Percentiles rank a stretch among this genome's conserved stretches.
phyloP scores from a whole-genome alignment of 305 asterid species.

The Fraxinus sp. region DNA sequence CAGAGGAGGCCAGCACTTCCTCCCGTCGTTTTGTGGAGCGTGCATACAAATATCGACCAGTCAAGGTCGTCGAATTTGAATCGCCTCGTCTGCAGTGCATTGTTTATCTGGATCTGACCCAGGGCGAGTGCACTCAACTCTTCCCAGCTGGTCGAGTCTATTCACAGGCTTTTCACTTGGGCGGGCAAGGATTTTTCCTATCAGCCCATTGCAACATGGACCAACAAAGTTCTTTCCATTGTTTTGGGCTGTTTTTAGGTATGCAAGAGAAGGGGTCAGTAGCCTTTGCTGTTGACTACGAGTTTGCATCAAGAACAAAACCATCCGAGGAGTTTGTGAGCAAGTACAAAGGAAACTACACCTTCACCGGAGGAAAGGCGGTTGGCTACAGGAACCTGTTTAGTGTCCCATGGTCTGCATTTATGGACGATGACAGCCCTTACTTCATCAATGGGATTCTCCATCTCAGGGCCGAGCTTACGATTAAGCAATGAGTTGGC shows the following conservation, averaged over 20 bases:
- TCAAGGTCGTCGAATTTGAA: constrained; percentile 71
- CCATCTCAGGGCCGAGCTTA: constrained; percentile 73
- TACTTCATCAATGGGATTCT: constrained; percentile 66
- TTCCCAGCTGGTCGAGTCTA: constrained; percentile 64
- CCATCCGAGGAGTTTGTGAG: constrained; percentile 54
- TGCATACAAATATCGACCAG: constrained; percentile 71
- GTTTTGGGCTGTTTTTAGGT: constrained; percentile 75
- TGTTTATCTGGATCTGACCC: constrained; percentile 70
- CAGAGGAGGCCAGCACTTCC: constrained; percentile 38
- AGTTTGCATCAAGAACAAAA: constrained; percentile 64
- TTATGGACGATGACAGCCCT: constrained; percentile 58
- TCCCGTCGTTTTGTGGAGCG: constrained; percentile 57
- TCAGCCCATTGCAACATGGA: constrained; percentile 86
- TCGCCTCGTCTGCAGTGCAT: constrained; percentile 60
- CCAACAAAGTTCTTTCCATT: constrained; percentile 50
- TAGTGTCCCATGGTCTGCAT: constrained; percentile 56
- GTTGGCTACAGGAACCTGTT: constrained; percentile 69
- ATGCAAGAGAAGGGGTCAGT: constrained; percentile 79
- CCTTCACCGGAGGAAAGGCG: constrained; percentile 69
- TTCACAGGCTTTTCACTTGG: constrained; percentile 77
- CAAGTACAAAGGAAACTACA: constrained; percentile 61
- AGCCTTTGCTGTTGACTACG: constrained; percentile 59
- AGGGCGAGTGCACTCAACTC: constrained; percentile 62
- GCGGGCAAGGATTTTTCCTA: constrained; percentile 77
- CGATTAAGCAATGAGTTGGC: constrained; percentile 37